Evolutionary conservation across 176 grass and related monocot species (phyloP), one percentile per base, ranked within the genome.

Genomic region (Phoenix dactylifera): DNA sequence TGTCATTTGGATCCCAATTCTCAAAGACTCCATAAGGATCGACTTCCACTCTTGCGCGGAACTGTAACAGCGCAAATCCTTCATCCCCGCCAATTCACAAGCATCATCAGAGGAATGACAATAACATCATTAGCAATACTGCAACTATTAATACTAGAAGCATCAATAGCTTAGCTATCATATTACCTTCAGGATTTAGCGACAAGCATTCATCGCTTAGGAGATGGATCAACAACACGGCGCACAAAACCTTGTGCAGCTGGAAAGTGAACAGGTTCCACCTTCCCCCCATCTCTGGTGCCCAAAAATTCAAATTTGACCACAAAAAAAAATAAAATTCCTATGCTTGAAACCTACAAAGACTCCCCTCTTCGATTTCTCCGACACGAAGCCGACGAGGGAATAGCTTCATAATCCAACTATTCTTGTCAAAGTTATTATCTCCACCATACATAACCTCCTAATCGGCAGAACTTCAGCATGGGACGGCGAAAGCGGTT

Each of bases 171-270:
- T 14, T 3, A 44, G 35, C 35, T 12, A 44, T 3, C 35, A 44
- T 44, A 17, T 77, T 77, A 98, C 94, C 94, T 81, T 98, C 94
- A 48, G 72, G 74, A 74, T 92, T 98, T 50, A 92, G 17, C 24
- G 93, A 80, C 6, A 67, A 77, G 82, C 93, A 98, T 57, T 57
- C 78, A 63, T 60, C 26, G 48, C 51, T 54, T 15, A 70, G 25
- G 39, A 82, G 71, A 54, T 83, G 79, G 76, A 98, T 51, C 55
- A 74, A 25, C 52, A 92, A 60, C 54, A 59, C 23, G 29, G 61
- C 6, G 26, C 70, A 68, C 23, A 74, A 54, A 54, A 80, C 54
- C 55, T 24, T 66, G 68, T 72, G 79, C 50, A 77, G 65, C 48
- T 51, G 64, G 67, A 74, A 85, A 17, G 25, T 53, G 55, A 80